phyloP scores from a whole-genome alignment of 169 alveolate genomes.

The Fabrea salina region DNA sequence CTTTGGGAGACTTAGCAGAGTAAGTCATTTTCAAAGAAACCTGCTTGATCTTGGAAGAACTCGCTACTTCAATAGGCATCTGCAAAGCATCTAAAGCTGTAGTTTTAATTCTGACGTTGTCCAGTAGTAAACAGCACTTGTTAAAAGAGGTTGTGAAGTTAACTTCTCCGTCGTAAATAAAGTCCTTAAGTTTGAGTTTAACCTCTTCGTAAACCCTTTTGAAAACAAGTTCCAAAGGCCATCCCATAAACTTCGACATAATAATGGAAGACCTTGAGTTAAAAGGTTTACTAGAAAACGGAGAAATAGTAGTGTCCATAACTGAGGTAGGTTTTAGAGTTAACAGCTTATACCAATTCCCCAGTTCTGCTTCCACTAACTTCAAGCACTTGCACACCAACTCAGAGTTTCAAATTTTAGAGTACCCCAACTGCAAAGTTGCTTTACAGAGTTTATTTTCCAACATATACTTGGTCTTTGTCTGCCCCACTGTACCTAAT shows the following conservation, averaged over 20 bases:
- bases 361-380: too few relatives aligned
- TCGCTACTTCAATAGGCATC: background rate
- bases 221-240: too few relatives aligned
- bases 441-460: background rate
- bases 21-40: background rate
- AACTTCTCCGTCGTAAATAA: background rate
- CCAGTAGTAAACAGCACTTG: background rate
- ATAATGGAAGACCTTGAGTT: too few relatives aligned
- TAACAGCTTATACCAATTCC: too few relatives aligned
- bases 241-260: too few relatives aligned
- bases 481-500: background rate
- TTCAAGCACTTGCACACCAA: too few relatives aligned
- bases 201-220: background rate
- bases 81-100: background rate
- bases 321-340: too few relatives aligned
- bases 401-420: background rate
- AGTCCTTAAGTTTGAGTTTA: background rate
- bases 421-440: background rate
- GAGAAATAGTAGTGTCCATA: too few relatives aligned
- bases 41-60: background rate
- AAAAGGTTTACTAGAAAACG: too few relatives aligned
- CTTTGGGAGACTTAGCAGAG: background rate
- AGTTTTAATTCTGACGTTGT: background rate
- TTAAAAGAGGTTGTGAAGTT: background rate
- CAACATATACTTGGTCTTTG: background rate